Evolutionary conservation across 2,329 filamentous ascomycete species (phyloP), one percentile per base, ranked within the genome.

Genomic region (Penicillium sumatraense): DNA sequence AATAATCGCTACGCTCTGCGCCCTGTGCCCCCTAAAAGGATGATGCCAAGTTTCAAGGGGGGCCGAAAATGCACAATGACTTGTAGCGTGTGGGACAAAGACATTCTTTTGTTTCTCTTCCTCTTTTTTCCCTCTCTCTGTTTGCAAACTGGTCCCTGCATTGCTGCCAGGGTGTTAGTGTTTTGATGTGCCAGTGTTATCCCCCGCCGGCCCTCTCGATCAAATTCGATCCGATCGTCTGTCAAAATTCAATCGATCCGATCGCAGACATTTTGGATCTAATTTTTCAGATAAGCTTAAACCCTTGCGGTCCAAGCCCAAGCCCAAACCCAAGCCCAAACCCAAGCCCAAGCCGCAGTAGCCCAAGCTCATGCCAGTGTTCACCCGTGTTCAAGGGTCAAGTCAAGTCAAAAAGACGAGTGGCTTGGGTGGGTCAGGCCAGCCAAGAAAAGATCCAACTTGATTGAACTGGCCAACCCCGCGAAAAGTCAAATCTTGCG

Each of bases 401-500:
- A 16, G 38, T 20, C 16, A 9, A 18, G 33, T 6, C 14, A 40
- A 42, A 42, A 42, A 42, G 33, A 24, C 20, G 16, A 24, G 38
- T 14, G 38, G 38, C 38, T 42, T 42, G 38, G 38, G 38, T 42
- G 38, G 38, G 38, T 42, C 38, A 42, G 13, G 20, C 40, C 21
- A 44, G 40, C 40, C 40, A 44, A 44, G n/a, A 23, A 27, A 5
- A 5, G 27, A 8, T n/a, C 35, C 35, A 45, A 38, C 23, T n/a
- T 18, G 16, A 20, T 10, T n/a, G n/a, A n/a, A n/a, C n/a, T n/a
- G n/a, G n/a, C n/a, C n/a, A 36, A 58, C 51, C 51, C 52, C 47
- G 44, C 51, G 49, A 57, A 55, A 57, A 49, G 33, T 48, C 51
- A 31, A 20, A 45, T 46, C 44, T 48, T 8, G n/a, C 27, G 40